A percentile compares a stretch with the other conserved stretches of the same genome.
phyloP scores from a whole-genome alignment of 208 protist genomes.

The Angomonas deanei region DNA sequence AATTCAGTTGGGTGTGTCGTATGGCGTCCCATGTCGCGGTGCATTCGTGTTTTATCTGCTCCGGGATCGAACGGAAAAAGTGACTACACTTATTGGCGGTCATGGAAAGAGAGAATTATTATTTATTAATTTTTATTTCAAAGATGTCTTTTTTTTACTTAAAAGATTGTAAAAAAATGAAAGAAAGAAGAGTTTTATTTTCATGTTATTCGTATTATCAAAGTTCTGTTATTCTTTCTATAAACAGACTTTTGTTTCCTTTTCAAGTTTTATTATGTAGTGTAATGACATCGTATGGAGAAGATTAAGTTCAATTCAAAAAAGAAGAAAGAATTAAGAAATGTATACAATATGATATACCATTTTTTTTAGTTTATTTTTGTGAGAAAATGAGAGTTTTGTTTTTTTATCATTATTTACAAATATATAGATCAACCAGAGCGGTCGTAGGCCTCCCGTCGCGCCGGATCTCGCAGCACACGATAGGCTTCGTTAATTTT shows the following conservation, averaged over 20 bases:
- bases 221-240: too few species aligned
- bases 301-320: too few species aligned
- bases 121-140: conserved; percentile 1
- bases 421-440: background rate
- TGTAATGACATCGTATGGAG: background rate
- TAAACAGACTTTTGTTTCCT: too few species aligned
- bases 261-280: background rate
- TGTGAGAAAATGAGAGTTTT: conserved; percentile 5
- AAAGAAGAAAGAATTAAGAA: background rate
- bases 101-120: background rate
- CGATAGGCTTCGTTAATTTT: conserved; percentile 95
- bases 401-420: background rate
- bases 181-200: conserved; percentile 2
- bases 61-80: too few species aligned
- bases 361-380: background rate
- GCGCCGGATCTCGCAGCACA: conserved; percentile 94
- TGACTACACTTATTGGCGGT: too few species aligned
- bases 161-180: background rate
- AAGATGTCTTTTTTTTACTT: background rate
- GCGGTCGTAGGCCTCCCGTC: conserved; percentile 93
- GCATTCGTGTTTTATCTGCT: background rate
- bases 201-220: background rate
- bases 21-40: conserved; percentile 22
- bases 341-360: background rate
- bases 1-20: conserved; percentile 18